These are phyloP conservation scores for Chytridium lagenaria DNA, from an alignment of 371 early-diverging fungal genomes.

Conservation along the genomic window DNA sequence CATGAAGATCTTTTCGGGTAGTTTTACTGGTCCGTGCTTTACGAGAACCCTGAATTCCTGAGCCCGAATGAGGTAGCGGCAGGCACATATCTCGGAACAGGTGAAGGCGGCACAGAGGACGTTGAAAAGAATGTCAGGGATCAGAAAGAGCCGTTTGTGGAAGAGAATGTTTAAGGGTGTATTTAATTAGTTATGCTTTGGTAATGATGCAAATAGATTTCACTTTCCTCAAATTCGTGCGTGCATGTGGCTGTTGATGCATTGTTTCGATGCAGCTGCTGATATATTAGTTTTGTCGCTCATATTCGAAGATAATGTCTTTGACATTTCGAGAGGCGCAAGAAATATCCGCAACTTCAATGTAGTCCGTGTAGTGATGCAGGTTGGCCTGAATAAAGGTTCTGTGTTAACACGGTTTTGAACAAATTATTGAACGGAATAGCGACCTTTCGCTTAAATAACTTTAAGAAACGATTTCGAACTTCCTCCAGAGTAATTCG, in stretches of 20 bases:
- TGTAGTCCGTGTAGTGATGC: slow-evolving; percentile 56
- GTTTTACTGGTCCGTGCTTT: slow-evolving; percentile 91
- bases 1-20: slow-evolving; percentile 93
- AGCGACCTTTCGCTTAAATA: slow-evolving; percentile 55
- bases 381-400: slow-evolving; percentile 54
- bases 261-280: too few species aligned
- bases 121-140: slow-evolving; percentile 40
- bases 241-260: too few species aligned
- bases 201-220: too few species aligned
- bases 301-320: slow-evolving; percentile 32
- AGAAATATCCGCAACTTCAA: slow-evolving; percentile 49
- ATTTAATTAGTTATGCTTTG: slow-evolving; percentile 21
- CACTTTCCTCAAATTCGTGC: too few species aligned
- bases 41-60: slow-evolving; percentile 86
- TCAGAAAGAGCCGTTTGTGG: slow-evolving; percentile 57
- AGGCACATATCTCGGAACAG: slow-evolving; percentile 51
- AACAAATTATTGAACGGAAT: too few species aligned
- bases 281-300: not conserved
- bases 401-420: not conserved
- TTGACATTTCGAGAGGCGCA: slow-evolving; percentile 29
- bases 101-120: slow-evolving; percentile 59
- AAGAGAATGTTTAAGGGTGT: slow-evolving; percentile 49
- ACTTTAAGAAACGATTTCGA: slow-evolving; percentile 45
- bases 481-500: slow-evolving; percentile 37
- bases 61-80: slow-evolving; percentile 62